phyloP scores from a whole-genome alignment of 495 filamentous ascomycete genomes.

The Hamigera avellanea region DNA sequence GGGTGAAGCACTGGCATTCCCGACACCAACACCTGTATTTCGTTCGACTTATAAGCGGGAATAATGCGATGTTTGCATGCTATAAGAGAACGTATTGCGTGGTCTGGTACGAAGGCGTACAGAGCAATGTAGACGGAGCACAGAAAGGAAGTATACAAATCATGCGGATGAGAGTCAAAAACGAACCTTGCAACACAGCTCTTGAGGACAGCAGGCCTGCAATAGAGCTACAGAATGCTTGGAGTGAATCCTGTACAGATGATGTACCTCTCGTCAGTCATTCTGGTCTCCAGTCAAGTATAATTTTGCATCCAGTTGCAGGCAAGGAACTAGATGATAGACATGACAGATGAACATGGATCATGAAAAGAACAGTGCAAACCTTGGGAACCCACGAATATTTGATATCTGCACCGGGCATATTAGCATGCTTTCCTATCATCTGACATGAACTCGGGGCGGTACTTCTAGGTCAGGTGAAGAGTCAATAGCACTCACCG shows the following conservation, averaged over 20 bases:
- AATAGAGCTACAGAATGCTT: slow-evolving; percentile 92
- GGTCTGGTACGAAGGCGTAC: background rate
- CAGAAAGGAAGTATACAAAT: background rate
- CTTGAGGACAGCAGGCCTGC: slow-evolving; percentile 77
- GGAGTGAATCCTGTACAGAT: slow-evolving; percentile 65
- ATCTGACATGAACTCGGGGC: background rate
- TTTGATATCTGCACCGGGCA: slow-evolving; percentile 49
- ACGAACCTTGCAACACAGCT: slow-evolving; percentile 73
- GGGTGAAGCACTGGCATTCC: slow-evolving; percentile 72
- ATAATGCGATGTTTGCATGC: background rate
- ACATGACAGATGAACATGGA: too few species aligned
- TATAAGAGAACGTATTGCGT: background rate
- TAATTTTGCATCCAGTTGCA: too few species aligned
- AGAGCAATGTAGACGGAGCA: background rate
- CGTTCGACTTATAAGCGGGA: too few species aligned
- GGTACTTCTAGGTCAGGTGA: background rate
- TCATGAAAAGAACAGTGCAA: background rate
- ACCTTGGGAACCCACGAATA: slow-evolving; percentile 31
- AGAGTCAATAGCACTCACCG: slow-evolving; percentile 40
- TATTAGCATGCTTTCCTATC: slow-evolving; percentile 3
- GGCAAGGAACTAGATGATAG: background rate
- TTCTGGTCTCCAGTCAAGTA: background rate
- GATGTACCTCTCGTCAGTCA: background rate
- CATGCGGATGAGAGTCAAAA: background rate
- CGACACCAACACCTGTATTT: slow-evolving; percentile 67